phyloP scores from a whole-genome alignment of 73 alveolate genomes.

The Tetrahymena elliotti region DNA sequence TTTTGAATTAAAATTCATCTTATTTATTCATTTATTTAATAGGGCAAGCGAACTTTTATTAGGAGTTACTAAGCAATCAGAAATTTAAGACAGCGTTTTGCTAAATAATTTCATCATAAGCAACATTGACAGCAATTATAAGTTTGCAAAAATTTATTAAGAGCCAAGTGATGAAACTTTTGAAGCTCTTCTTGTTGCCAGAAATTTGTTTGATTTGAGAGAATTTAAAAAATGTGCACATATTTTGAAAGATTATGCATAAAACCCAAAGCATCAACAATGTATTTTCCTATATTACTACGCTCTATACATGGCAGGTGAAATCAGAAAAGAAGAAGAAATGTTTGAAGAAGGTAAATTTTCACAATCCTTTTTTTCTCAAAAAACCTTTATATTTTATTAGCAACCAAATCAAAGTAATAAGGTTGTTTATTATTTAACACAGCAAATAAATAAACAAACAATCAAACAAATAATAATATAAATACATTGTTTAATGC shows the following conservation, averaged over 20 bases:
- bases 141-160: slow-evolving; percentile 59
- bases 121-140: slow-evolving; percentile 44
- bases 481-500: no score
- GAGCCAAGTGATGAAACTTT: slow-evolving; percentile 56
- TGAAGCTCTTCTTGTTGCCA: slow-evolving; percentile 73
- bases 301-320: slow-evolving; percentile 70
- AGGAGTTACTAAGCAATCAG: slow-evolving; percentile 47
- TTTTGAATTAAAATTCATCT: no score
- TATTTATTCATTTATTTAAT: slow-evolving; percentile 4
- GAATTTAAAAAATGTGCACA: slow-evolving; percentile 85
- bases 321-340: slow-evolving; percentile 88
- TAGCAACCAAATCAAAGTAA: no score
- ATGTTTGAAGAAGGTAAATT: slow-evolving; percentile 69
- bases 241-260: slow-evolving; percentile 55
- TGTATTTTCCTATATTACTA: slow-evolving; percentile 85
- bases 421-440: no score
- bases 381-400: no score
- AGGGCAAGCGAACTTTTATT: slow-evolving; percentile 50
- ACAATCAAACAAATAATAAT: no score
- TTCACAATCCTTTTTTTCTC: slow-evolving; percentile 21
- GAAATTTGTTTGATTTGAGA: slow-evolving; percentile 80
- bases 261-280: slow-evolving; percentile 63
- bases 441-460: no score
- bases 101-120: slow-evolving; percentile 28
- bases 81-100: slow-evolving; percentile 6